Conservation (phyloP, 225 moss, liverwort and hornwort genomes). For the Anthoceros angustus region DNA sequence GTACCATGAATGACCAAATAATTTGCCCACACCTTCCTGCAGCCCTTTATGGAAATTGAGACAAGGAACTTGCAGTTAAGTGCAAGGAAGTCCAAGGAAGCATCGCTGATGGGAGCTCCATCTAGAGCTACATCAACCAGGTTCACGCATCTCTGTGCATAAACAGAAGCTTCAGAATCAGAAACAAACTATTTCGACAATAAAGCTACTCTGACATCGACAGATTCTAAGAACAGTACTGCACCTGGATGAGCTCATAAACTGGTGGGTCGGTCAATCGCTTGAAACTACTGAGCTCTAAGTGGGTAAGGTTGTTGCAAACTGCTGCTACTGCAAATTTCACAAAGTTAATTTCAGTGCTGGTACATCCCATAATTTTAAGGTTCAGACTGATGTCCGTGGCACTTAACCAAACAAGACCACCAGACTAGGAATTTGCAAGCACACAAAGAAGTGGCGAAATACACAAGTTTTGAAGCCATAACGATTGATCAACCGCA, state of each 20-base stretch:
- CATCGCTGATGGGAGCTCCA: slow-evolving; percentile 49
- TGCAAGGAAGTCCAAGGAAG: slow-evolving; percentile 47
- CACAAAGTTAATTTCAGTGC: background rate
- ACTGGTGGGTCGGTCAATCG: slow-evolving; percentile 50
- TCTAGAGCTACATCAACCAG: slow-evolving; percentile 53
- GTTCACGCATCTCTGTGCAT: slow-evolving; percentile 37
- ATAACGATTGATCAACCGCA: background rate
- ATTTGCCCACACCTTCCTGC: slow-evolving; percentile 20
- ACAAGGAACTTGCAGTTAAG: slow-evolving; percentile 40
- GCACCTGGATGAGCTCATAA: slow-evolving; percentile 66
- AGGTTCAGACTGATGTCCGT: background rate
- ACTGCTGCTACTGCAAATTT: slow-evolving; percentile 33
- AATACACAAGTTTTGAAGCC: background rate
- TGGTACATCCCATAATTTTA: background rate
- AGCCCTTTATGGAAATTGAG: slow-evolving; percentile 44
- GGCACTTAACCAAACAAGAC: background rate
- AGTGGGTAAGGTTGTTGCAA: slow-evolving; percentile 49
- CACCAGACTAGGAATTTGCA: background rate
- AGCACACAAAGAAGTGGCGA: background rate
- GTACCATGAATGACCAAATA: background rate
- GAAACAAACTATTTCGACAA: background rate
- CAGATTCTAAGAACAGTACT: background rate
- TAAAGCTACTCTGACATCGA: background rate
- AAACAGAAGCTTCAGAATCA: background rate
- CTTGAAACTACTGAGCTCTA: slow-evolving; percentile 59